Conservation (phyloP, 2,329 filamentous ascomycete genomes). For the Phaeophleospora eucalypticola region DNA sequence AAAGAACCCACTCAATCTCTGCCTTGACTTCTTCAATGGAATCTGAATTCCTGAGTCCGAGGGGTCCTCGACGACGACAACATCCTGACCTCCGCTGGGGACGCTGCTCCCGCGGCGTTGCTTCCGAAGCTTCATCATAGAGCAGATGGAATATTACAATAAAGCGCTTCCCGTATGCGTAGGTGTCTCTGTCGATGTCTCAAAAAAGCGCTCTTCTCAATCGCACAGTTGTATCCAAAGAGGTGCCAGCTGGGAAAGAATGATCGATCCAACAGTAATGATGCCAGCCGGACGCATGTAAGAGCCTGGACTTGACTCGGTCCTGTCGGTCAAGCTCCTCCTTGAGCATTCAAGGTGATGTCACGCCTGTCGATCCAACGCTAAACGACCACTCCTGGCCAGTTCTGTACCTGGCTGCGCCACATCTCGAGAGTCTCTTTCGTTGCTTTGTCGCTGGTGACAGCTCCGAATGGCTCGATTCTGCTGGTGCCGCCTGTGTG, state of each 20-base stretch:
- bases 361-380: background rate
- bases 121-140: background rate
- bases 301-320: background rate
- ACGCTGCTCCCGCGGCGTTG: background rate
- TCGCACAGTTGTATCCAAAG: background rate
- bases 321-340: background rate
- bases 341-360: background rate
- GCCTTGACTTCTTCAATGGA: conserved; percentile 3
- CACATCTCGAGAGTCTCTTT: too few species aligned
- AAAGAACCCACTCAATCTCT: conserved; percentile 8
- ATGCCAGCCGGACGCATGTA: background rate
- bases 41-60: background rate
- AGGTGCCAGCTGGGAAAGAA: background rate
- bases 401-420: background rate
- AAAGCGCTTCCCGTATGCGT: too few species aligned
- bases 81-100: background rate
- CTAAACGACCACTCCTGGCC: too few species aligned
- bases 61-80: background rate
- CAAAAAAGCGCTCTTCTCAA: too few species aligned
- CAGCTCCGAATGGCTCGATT: too few species aligned
- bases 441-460: too few species aligned
- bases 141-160: too few species aligned
- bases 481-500: too few species aligned
- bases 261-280: background rate
- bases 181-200: too few species aligned